Evolutionary conservation across 371 early-diverging fungal species (phyloP), one percentile per base, ranked within the genome.

Genomic region (Actinomucor elegans): DNA sequence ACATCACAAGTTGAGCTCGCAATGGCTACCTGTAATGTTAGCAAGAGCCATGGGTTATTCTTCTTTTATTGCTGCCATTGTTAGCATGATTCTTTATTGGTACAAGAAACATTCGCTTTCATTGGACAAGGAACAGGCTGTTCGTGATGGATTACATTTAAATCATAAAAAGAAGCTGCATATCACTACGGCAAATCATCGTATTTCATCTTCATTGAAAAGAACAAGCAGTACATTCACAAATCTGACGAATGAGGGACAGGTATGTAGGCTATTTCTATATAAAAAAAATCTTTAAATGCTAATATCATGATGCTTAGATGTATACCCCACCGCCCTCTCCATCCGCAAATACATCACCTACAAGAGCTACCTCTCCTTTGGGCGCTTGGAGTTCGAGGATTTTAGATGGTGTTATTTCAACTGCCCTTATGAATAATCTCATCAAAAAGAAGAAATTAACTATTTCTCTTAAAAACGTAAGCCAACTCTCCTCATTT

Each of bases 401-500:
- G 21, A 54, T 71, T 8, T 26, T 71, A 4, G 64, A 69, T 51
- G 61, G 59, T 36, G 57, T 66, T 34, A 57, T 57, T 11, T 55
- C 56, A 15, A 18, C 35, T 34, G n/a, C 48, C 24, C 7, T n/a
- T n/a, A n/a, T n/a, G n/a, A n/a, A n/a, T n/a, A 59, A 59, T 5
- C 55, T 52, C 24, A 38, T 49, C 26, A 57, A 55, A 28, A 56
- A 57, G 45, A 57, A 53, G 37, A 60, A 56, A 26, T 37, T 75
- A 48, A 69, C 76, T 0, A 59, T 75, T 9, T 75, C 76, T 9
- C 46, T 75, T 11, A 75, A 75, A 42, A 75, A 75, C 57, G 76
- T 75, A 67, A 56, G 54, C 43, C 18, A n/a, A 24, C 14, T 21
- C 12, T 41, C 5, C 20, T 10, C 20, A 21, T 21, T 11, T 10